A percentile compares a stretch with the other conserved stretches of the same genome.
phyloP scores from a whole-genome alignment of 305 asterid species.

The Solanum hybrid region DNA sequence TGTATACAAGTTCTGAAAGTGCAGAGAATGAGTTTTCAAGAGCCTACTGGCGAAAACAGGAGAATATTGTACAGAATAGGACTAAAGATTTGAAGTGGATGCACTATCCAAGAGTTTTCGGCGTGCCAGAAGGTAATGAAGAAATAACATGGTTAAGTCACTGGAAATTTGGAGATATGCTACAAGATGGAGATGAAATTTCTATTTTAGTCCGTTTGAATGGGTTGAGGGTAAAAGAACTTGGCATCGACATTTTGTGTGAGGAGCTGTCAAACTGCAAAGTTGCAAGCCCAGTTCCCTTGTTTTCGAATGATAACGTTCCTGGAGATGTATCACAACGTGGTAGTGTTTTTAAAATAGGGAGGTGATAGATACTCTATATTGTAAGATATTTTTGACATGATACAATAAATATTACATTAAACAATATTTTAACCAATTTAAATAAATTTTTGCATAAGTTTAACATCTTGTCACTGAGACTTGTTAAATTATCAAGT shows the following conservation, averaged over 20 bases:
- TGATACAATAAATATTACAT: too few relatives aligned
- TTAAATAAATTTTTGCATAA: too few relatives aligned
- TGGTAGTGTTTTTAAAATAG: not conserved
- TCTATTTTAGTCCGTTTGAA: not conserved
- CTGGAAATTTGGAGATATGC: not conserved
- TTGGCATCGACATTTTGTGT: not conserved
- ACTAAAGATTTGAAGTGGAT: not conserved
- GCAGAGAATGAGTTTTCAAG: not conserved
- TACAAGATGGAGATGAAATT: not conserved
- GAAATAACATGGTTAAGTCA: conserved; percentile 6
- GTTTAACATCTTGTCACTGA: too few relatives aligned
- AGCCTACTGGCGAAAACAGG: not conserved
- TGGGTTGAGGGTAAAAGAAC: not conserved
- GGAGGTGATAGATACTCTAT: not conserved
- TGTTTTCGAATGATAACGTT: not conserved
- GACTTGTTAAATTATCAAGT: too few relatives aligned
- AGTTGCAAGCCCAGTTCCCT: not conserved
- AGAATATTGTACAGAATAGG: not conserved
- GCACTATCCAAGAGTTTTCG: not conserved
- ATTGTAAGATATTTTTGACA: not conserved
- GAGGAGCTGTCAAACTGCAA: not conserved
- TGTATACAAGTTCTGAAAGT: not conserved
- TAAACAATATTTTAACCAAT: too few relatives aligned
- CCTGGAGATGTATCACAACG: not conserved
- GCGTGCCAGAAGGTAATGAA: not conserved